Evolutionary conservation across 148 eudicot species (phyloP), one percentile per base, ranked within the genome.

Genomic region (Persicaria maculosa): DNA sequence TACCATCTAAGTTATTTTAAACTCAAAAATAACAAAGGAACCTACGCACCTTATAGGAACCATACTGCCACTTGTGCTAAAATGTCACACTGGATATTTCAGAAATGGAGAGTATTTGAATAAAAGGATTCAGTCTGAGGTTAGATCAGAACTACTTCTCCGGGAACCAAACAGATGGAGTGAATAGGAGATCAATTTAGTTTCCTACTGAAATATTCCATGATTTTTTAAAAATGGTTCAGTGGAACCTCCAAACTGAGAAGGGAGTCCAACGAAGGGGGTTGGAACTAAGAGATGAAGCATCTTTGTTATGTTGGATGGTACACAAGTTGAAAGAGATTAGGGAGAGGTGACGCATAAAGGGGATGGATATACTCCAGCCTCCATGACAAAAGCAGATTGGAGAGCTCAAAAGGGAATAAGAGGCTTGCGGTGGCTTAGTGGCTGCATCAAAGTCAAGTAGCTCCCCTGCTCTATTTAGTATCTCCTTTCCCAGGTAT

Each of bases 221-320:
- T 59, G 9, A 59, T 6, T 22, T 59, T 59, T 22, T 20, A 59
- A 19, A 7, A 55, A 17, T 17, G 61, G 25, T 1, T 6, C 6
- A 55, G 19, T 53, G 25, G 8, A 55, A 55, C 25, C 5, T 55
- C 22, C 61, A 55, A 55, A 55, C 25, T 17, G 17, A 55, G 4
- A n/a, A 6, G 22, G 61, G 61, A 55, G 61, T 17, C 4, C 65
- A 59, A 59, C 20, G 36, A 9, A 20, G 22, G 65, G 14, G 40
- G 25, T 59, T 59, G 40, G 65, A 59, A 20, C 65, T 20, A 19
- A 59, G 65, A 59, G 65, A 14, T 59, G 40, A 59, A 14, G 46
- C 19, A 65, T 65, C 68, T 65, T 65, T 65, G 70, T 40, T 65
- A 1, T 36, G 70, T 65, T 2, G n/a, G 70, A 43, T 65, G 70